Conservation (phyloP, 352 stramenopile species). For the Globisporangium polare region DNA sequence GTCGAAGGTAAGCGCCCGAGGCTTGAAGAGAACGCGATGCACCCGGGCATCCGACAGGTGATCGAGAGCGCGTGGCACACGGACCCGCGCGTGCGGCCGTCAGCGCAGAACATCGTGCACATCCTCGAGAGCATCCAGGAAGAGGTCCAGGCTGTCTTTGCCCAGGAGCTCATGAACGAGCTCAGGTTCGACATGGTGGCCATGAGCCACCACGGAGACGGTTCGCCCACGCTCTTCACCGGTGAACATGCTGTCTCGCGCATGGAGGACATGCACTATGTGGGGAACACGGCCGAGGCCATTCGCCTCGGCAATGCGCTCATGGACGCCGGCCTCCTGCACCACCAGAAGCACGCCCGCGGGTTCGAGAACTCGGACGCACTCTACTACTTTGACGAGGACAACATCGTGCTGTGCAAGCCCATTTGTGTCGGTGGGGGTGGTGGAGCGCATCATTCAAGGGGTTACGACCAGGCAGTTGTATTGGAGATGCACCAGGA, state of each 20-base stretch:
- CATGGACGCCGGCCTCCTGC: slow-evolving; percentile 24
- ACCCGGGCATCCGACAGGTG: slow-evolving; percentile 22
- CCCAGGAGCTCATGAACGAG: slow-evolving; percentile 22
- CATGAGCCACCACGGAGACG: slow-evolving; percentile 7
- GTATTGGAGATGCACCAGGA: neutral
- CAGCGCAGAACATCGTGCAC: slow-evolving; percentile 23
- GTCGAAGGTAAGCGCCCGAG: slow-evolving; percentile 24
- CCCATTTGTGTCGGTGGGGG: slow-evolving; percentile 10
- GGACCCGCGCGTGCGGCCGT: slow-evolving; percentile 19
- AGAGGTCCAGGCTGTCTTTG: slow-evolving; percentile 18
- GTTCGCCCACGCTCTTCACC: slow-evolving; percentile 10
- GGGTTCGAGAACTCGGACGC: slow-evolving; percentile 16
- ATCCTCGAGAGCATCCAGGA: slow-evolving; percentile 31
- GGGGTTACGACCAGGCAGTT: neutral
- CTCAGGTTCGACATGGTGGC: slow-evolving; percentile 14
- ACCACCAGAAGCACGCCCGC: slow-evolving; percentile 21
- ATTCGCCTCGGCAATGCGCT: slow-evolving; percentile 40
- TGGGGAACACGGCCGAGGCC: slow-evolving; percentile 31
- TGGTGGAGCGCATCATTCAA: neutral
- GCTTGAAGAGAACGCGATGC: slow-evolving; percentile 16
- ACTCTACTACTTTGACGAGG: slow-evolving; percentile 43
- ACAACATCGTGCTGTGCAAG: slow-evolving; percentile 22
- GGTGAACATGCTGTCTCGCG: slow-evolving; percentile 22
- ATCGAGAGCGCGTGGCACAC: slow-evolving; percentile 26
- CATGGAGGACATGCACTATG: slow-evolving; percentile 42